These are phyloP conservation scores for Geosiphon pyriformis DNA, from an alignment of 192 early-diverging fungal species.

Conservation along the genomic window DNA sequence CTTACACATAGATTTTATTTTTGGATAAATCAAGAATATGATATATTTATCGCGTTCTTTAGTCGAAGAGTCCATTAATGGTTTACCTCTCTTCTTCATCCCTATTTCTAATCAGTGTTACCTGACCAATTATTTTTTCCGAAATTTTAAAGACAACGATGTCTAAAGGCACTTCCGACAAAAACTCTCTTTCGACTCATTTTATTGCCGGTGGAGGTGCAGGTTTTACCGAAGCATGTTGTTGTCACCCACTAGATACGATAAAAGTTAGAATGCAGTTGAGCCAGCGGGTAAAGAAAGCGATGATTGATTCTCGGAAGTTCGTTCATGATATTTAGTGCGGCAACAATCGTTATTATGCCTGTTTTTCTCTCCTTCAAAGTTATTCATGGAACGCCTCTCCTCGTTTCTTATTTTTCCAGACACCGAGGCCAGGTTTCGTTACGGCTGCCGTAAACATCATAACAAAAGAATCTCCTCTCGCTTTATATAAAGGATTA, in stretches of 20 bases:
- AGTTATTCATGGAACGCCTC: no score
- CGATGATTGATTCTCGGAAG: constrained; percentile 34
- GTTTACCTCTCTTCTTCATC: no score
- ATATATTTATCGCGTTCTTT: no score
- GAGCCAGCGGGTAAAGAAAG: constrained; percentile 58
- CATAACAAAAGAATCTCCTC: constrained; percentile 76
- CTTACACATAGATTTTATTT: no score
- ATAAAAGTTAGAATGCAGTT: constrained; percentile 98
- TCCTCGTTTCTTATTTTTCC: constrained; percentile 2
- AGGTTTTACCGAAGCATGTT: constrained; percentile 84
- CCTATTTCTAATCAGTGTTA: no score
- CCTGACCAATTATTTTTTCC: no score
- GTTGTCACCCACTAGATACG: constrained; percentile 93
- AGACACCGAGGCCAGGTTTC: constrained; percentile 42
- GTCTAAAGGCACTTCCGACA: constrained; percentile 25
- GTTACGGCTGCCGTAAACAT: constrained; percentile 82
- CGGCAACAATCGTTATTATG: background rate
- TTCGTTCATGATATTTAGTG: background rate
- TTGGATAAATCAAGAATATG: no score
- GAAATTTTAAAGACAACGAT: constrained; percentile 8
- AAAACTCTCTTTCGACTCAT: constrained; percentile 70
- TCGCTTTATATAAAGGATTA: constrained; percentile 94
- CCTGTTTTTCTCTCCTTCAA: background rate
- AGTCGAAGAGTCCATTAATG: no score
- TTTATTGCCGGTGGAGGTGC: constrained; percentile 86